Conservation (phyloP, 1,284 basidiomycete species). For the Pseudozyma pruni region DNA sequence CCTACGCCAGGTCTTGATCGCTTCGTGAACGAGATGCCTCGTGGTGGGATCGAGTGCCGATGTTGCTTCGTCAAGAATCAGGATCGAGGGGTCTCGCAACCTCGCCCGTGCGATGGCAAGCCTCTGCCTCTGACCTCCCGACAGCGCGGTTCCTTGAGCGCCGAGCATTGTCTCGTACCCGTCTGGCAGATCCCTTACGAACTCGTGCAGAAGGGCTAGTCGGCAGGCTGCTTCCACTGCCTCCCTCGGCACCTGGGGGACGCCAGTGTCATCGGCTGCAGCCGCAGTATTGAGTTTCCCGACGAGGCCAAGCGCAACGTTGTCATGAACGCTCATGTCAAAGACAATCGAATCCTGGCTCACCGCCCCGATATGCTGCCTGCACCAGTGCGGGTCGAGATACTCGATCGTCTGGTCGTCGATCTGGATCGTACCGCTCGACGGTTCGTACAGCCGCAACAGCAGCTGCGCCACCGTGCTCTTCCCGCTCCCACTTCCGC, state of each 20-base stretch:
- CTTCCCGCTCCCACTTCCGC: conserved; percentile 90
- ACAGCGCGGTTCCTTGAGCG: conserved; percentile 79
- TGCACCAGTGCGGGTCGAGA: conserved; percentile 80
- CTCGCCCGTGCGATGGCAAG: conserved; percentile 89
- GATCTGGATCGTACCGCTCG: conserved; percentile 73
- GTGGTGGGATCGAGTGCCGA: conserved; percentile 92
- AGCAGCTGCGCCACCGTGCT: conserved; percentile 88
- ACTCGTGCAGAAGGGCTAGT: conserved; percentile 88
- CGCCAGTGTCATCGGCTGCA: conserved; percentile 35
- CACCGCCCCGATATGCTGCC: conserved; percentile 80
- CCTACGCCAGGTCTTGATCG: conserved; percentile 82
- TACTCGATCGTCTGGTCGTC: conserved; percentile 81
- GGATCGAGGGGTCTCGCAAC: conserved; percentile 84
- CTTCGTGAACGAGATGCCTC: conserved; percentile 86
- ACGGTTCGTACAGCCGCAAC: conserved; percentile 77
- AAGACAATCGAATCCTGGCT: conserved; percentile 81
- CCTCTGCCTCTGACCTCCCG: conserved; percentile 92
- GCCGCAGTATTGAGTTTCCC: not conserved
- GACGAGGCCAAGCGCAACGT: conserved; percentile 80
- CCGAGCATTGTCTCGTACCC: conserved; percentile 86
- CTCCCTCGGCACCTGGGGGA: conserved; percentile 68
- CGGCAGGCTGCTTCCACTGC: conserved; percentile 84
- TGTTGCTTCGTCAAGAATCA: conserved; percentile 96
- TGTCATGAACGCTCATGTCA: conserved; percentile 85
- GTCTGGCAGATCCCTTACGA: conserved; percentile 81